These are phyloP conservation scores for Agapanthus africanus DNA, from an alignment of 106 monocot species.

Conservation along the genomic window DNA sequence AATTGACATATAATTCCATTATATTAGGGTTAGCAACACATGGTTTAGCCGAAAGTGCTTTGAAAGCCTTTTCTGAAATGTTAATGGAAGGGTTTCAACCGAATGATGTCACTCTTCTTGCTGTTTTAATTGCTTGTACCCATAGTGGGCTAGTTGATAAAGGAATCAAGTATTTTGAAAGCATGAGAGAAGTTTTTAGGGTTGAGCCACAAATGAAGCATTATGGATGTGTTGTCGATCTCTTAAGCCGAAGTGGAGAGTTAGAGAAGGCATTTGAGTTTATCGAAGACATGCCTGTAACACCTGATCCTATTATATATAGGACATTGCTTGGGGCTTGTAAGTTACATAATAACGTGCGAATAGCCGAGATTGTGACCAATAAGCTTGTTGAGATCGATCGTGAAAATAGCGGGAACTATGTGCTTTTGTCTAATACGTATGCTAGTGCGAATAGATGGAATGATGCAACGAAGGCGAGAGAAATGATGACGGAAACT, in stretches of 20 bases:
- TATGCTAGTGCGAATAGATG: constrained; percentile 34
- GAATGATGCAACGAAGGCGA: constrained; percentile 31
- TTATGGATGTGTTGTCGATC: constrained; percentile 47
- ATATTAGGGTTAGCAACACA: constrained; percentile 34
- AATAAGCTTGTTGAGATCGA: constrained; percentile 25
- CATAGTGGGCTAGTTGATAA: constrained; percentile 25
- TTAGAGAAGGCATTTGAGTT: constrained; percentile 34
- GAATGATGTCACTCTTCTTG: constrained; percentile 33
- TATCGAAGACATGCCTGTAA: constrained; percentile 29
- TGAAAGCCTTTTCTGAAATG: constrained; percentile 33
- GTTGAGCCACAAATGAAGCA: constrained; percentile 49
- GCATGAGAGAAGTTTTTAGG: constrained; percentile 30
- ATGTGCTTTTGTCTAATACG: constrained; percentile 28
- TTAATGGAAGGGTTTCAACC: constrained; percentile 24
- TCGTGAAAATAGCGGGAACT: constrained; percentile 27
- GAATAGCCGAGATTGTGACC: constrained; percentile 29
- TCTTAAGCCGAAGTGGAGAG: constrained; percentile 29
- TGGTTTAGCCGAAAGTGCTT: constrained; percentile 19
- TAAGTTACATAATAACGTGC: constrained; percentile 28
- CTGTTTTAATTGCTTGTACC: constrained; percentile 35
- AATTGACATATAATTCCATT: constrained; percentile 36
- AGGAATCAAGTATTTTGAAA: constrained; percentile 31
- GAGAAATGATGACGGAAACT: constrained; percentile 24
- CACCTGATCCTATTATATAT: constrained; percentile 32
- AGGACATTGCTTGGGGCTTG: constrained; percentile 40